These are phyloP conservation scores for Filosporella fistucella DNA, from an alignment of 495 filamentous ascomycete genomes.

Conservation along the genomic window DNA sequence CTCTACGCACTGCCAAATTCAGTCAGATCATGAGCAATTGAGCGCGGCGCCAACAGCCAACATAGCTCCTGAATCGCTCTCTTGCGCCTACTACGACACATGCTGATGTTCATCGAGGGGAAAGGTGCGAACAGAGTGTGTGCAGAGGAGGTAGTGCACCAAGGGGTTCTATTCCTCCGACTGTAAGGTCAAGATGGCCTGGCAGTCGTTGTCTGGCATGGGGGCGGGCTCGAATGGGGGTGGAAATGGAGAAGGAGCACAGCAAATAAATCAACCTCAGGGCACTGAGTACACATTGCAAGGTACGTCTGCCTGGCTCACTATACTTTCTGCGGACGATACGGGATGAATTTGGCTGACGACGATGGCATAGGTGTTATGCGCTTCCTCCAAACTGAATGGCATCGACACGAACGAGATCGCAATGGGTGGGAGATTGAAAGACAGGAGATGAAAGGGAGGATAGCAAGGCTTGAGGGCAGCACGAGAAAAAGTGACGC, in stretches of 20 bases:
- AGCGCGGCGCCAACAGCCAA: slow-evolving; percentile 10
- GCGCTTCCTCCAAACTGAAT: slow-evolving; percentile 98
- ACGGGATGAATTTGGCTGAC: no score
- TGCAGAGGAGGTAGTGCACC: slow-evolving; percentile 1
- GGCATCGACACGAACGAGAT: slow-evolving; percentile 97
- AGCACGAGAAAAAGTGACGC: slow-evolving; percentile 79
- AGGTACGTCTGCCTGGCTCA: slow-evolving; percentile 54
- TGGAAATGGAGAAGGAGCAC: slow-evolving; percentile 47
- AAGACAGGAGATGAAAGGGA: slow-evolving; percentile 96
- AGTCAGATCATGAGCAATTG: slow-evolving; percentile 12
- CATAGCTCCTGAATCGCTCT: no score
- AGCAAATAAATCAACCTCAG: slow-evolving; percentile 56
- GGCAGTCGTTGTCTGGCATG: slow-evolving; percentile 61
- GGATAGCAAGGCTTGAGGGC: slow-evolving; percentile 93
- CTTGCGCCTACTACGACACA: slow-evolving; percentile 18
- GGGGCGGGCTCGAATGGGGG: slow-evolving; percentile 52
- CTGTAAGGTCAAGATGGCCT: slow-evolving; percentile 42
- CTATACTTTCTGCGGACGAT: slow-evolving; percentile 5
- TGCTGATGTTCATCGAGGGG: slow-evolving; percentile 5
- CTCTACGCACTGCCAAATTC: background rate
- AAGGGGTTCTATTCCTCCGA: background rate
- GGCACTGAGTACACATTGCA: slow-evolving; percentile 98
- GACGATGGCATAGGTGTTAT: slow-evolving; percentile 71
- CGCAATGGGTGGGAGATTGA: slow-evolving; percentile 99
- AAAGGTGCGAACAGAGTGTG: slow-evolving; percentile 7